Conservation (phyloP, 495 filamentous ascomycete species). For the Penicillium odoratum region DNA sequence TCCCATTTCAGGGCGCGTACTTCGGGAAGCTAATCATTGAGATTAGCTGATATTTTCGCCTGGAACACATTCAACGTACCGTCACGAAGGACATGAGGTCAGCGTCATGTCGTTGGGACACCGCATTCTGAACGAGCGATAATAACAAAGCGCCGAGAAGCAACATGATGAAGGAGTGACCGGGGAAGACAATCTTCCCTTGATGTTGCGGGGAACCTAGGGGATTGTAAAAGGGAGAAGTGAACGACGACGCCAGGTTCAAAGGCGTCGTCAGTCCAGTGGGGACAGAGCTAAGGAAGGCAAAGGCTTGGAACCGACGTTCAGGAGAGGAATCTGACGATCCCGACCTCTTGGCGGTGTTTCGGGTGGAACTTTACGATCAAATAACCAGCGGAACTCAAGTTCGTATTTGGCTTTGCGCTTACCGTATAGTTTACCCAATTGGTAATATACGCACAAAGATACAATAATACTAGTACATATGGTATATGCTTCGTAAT, state of each 20-base stretch:
- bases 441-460: neutral
- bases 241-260: slow-evolving; percentile 18
- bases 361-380: slow-evolving; percentile 27
- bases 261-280: slow-evolving; percentile 11
- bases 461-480: too few relatives aligned
- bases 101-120: slow-evolving; percentile 33
- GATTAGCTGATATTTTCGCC: neutral
- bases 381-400: neutral
- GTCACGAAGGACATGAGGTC: slow-evolving; percentile 45
- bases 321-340: slow-evolving; percentile 29
- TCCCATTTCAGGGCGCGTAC: slow-evolving; percentile 35
- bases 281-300: slow-evolving; percentile 22
- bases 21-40: slow-evolving; percentile 28
- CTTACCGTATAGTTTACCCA: slow-evolving; percentile 6
- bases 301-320: slow-evolving; percentile 6
- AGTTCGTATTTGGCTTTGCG: neutral
- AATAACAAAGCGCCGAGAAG: slow-evolving; percentile 31
- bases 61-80: slow-evolving; percentile 18
- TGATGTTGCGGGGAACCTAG: slow-evolving; percentile 1
- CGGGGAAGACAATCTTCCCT: slow-evolving; percentile 33
- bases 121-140: slow-evolving; percentile 25
- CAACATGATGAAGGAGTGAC: slow-evolving; percentile 37
- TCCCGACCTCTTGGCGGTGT: slow-evolving; percentile 35
- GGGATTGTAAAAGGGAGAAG: slow-evolving; percentile 17
- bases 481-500: too few relatives aligned